These are phyloP conservation scores for Monilinia vaccinii-corymbosi DNA, from an alignment of 2,329 filamentous ascomycete genomes.

Conservation along the genomic window DNA sequence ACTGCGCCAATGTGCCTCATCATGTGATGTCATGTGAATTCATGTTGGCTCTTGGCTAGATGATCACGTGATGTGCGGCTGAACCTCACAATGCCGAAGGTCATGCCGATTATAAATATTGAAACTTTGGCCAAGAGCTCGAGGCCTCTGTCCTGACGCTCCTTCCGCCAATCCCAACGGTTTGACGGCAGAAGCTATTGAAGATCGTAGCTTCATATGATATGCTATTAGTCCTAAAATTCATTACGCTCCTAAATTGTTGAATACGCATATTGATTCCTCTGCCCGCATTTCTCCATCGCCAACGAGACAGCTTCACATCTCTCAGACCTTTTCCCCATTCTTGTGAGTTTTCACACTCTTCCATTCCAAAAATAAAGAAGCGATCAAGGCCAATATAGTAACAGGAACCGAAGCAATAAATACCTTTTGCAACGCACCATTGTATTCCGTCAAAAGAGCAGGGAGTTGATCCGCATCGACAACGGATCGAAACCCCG, in stretches of 20 bases:
- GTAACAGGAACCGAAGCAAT: conserved; percentile 43
- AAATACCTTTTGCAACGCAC: conserved; percentile 41
- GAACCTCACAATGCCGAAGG: no score
- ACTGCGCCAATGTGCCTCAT: conserved; percentile 5
- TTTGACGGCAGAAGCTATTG: no score
- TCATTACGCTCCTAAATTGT: neutral
- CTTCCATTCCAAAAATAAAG: conserved; percentile 43
- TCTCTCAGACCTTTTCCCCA: neutral
- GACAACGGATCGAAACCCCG: conserved; percentile 39
- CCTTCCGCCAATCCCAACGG: no score
- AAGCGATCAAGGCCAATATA: conserved; percentile 39
- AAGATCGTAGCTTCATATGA: no score
- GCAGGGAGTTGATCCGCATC: conserved; percentile 32
- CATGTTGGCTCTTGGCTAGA: no score
- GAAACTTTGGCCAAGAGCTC: no score
- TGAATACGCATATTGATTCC: neutral
- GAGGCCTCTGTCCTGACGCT: no score
- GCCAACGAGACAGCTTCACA: neutral
- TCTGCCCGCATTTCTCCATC: neutral
- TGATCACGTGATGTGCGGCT: no score
- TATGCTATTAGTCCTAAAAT: neutral
- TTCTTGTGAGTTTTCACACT: conserved; percentile 13
- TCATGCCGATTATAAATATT: no score
- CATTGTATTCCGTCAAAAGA: conserved; percentile 45
- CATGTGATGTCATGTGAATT: neutral